Evolutionary conservation across 2,329 filamentous ascomycete species (phyloP).

Genomic region (Aureobasidium leucospermi): DNA sequence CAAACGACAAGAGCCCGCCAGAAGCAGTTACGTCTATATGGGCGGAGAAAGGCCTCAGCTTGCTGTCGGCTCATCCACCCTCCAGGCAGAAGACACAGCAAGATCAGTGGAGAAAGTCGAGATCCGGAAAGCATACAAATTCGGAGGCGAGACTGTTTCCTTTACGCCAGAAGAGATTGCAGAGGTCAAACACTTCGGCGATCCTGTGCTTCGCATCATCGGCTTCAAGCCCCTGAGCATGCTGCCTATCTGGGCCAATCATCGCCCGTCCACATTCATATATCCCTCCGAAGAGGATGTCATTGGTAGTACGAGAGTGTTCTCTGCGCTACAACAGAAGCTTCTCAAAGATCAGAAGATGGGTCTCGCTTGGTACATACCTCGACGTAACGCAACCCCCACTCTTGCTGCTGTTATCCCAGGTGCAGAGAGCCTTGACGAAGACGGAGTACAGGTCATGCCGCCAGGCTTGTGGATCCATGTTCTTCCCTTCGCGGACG

Average conservation of each 20-base stretch:
- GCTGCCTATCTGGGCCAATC: conserved; percentile 75
- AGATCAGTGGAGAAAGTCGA: conserved; percentile 72
- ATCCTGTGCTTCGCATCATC: conserved; percentile 77
- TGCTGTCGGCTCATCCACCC: conserved; percentile 63
- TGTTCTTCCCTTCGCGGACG: conserved; percentile 81
- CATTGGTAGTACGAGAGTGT: conserved; percentile 85
- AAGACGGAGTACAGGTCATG: conserved; percentile 59
- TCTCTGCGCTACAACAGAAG: conserved; percentile 84
- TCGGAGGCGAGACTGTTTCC: conserved; percentile 80
- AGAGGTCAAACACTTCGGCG: conserved; percentile 69
- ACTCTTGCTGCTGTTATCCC: conserved; percentile 75
- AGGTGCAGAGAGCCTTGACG: conserved; percentile 58
- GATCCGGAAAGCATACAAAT: conserved; percentile 88
- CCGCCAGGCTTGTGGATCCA: conserved; percentile 85
- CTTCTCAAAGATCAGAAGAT: conserved; percentile 72
- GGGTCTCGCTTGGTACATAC: conserved; percentile 82
- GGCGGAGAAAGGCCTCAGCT: conserved; percentile 81
- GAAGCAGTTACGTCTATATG: conserved; percentile 82
- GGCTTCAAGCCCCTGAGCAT: conserved; percentile 79
- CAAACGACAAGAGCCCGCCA: conserved; percentile 71
- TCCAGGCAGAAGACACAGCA: conserved; percentile 70
- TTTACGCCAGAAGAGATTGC: conserved; percentile 82
- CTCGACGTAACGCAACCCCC: conserved; percentile 72
- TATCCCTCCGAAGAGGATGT: conserved; percentile 89
- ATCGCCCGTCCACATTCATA: conserved; percentile 82